A percentile compares a stretch with the other conserved stretches of the same genome.
These are phyloP conservation scores for Komagataella pseudopastoris DNA, from an alignment of 805 yeast genomes.

Conservation along the genomic window DNA sequence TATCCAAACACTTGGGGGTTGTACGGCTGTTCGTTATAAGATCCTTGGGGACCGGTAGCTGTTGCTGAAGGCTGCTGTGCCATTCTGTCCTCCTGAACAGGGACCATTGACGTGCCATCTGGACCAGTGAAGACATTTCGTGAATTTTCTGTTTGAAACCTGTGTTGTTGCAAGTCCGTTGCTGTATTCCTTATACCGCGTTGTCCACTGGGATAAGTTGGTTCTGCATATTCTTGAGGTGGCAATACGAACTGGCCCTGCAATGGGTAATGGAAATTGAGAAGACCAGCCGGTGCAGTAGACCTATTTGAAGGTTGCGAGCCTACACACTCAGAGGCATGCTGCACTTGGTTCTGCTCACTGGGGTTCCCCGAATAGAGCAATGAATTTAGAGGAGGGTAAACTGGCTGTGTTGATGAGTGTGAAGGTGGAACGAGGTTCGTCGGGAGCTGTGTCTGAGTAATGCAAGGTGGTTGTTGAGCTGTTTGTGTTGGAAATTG, in stretches of 20 bases:
- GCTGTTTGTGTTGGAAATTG: background rate
- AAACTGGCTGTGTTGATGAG: background rate
- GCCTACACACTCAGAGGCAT: background rate
- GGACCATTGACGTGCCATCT: background rate
- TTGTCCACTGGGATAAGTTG: background rate
- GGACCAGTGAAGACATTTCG: background rate
- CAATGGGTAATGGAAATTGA: background rate
- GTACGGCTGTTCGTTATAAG: background rate
- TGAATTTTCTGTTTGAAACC: background rate
- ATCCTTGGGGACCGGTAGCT: background rate
- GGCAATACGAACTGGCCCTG: background rate
- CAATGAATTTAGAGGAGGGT: background rate
- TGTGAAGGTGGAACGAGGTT: background rate
- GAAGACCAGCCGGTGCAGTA: background rate
- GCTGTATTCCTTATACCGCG: background rate
- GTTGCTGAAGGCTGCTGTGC: background rate
- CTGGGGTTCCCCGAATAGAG: background rate
- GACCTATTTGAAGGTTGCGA: background rate
- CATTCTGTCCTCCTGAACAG: background rate
- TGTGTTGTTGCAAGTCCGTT: background rate
- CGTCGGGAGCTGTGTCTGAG: background rate
- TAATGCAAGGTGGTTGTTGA: background rate
- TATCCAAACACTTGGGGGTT: background rate
- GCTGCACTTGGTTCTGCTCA: background rate
- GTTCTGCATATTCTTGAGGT: background rate